These are phyloP conservation scores for Begonia peltatifolia DNA, from an alignment of 306 rosid species.

Conservation along the genomic window DNA sequence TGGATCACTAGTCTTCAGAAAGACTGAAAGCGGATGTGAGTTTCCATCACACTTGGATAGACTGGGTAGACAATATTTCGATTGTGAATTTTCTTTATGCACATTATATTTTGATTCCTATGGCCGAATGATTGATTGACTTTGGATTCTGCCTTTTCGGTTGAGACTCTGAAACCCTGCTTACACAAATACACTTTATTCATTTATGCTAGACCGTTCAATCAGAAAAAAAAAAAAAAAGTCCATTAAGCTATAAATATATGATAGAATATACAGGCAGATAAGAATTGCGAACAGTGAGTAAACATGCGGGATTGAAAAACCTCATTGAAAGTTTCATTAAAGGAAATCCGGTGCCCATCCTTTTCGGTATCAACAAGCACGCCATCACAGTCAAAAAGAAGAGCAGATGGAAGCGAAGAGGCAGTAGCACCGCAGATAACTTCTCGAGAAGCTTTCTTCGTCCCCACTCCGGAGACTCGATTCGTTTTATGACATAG, in stretches of 20 bases:
- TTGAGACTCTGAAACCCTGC: no score
- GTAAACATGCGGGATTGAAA: neutral
- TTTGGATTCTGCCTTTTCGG: no score
- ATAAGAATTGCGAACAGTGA: neutral
- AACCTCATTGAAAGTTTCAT: conserved; percentile 83
- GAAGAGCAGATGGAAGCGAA: conserved; percentile 71
- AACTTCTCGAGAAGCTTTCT: conserved; percentile 19
- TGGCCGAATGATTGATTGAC: no score
- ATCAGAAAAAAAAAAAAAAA: neutral
- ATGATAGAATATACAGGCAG: neutral
- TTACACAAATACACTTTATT: no score
- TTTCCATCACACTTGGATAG: no score
- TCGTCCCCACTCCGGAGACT: neutral
- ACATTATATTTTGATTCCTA: no score
- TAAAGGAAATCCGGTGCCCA: conserved; percentile 88
- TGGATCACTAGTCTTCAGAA: no score
- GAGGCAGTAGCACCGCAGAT: conserved; percentile 46
- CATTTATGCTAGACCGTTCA: neutral
- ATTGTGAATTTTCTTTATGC: no score
- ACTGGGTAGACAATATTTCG: no score
- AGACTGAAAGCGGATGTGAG: no score
- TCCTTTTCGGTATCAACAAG: conserved; percentile 96
- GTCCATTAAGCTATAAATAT: neutral
- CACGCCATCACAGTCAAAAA: conserved; percentile 94
- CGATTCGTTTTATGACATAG: conserved; percentile 12